These are phyloP conservation scores for Gastrolobium villosum DNA, from an alignment of 306 rosid species.

Conservation along the genomic window DNA sequence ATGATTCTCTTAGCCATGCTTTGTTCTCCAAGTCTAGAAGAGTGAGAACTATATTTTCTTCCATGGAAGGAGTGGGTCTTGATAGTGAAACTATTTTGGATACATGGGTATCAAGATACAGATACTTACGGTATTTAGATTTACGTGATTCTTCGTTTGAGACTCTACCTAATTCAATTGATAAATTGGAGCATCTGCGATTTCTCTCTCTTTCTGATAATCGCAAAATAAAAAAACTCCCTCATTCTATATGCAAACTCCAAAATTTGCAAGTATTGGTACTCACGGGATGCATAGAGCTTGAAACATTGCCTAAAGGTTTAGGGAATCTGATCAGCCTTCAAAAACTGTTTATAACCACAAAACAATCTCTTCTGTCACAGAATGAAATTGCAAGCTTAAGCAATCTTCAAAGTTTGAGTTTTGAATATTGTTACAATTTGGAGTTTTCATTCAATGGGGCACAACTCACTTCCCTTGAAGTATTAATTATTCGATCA, in stretches of 20 bases:
- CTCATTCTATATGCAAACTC: background rate
- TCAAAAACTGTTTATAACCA: background rate
- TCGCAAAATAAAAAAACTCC: background rate
- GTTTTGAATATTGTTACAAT: too few relatives aligned
- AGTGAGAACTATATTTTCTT: too few relatives aligned
- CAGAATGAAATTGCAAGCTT: background rate
- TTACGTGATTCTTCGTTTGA: background rate
- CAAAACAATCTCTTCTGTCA: background rate
- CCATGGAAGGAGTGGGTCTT: background rate
- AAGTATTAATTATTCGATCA: too few relatives aligned
- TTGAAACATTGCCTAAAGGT: background rate
- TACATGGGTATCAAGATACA: conserved; percentile 1
- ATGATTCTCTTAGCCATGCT: too few relatives aligned
- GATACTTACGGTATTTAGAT: background rate
- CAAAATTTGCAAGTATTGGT: background rate
- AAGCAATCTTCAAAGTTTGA: background rate
- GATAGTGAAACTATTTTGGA: background rate
- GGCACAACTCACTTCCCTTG: too few relatives aligned
- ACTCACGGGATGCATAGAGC: background rate
- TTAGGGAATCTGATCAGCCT: background rate
- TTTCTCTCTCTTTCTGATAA: background rate
- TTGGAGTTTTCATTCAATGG: too few relatives aligned
- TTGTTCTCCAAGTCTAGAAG: too few relatives aligned
- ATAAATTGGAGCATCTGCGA: background rate
- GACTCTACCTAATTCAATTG: background rate